Evolutionary conservation across 805 yeast genomes (phyloP), one percentile per base, ranked within the genome.

Genomic region (Myxozyma vanderwaltii): DNA sequence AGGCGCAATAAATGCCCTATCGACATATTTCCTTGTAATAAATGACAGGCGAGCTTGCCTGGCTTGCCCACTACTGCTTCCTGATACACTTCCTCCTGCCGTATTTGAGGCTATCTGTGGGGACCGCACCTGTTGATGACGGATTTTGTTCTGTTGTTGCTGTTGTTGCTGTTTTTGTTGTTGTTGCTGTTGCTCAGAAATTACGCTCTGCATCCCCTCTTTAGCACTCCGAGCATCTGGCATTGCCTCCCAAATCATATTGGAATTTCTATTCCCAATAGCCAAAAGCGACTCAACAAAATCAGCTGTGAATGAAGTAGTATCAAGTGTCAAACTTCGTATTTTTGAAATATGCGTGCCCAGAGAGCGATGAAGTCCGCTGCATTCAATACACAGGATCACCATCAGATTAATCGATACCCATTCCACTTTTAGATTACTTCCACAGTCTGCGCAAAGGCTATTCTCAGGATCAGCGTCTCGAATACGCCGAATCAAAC

Each of bases 291-390:
- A 75, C 12, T 81, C 78, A 15, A 81, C 74, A 3, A 82, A 69
- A 66, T 91, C 97, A 13, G 77, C 76, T 2, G 83, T 81, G 67
- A 85, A 81, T 0, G 79, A 72, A 4, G 71, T 73, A 29, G 81
- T 81, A 70, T 91, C 97, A 46, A 89, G 75, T n/a, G 82, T 85
- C 54, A 91, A 75, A 0, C 96, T 89, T 63, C 89, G 79, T 3
- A 91, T 82, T 69, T 87, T 89, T 5, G 94, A 82, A 3, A 90
- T 79, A 64, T 87, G 91, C 0, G 96, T 79, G 0, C 97, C 97
- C 70, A 92, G 72, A 21, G 89, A 85, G 56, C 97, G 77, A 72
- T 91, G 97, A n/a, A 86, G 84, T 0, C 96, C 91, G 0, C 96
- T 85, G 68, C 98, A 91, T 51, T 85, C 84, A 46, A 89, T 85